Base-by-base conservation (phyloP, 768 basidiomycete genomes). In the Tulasnella sp. region DNA sequence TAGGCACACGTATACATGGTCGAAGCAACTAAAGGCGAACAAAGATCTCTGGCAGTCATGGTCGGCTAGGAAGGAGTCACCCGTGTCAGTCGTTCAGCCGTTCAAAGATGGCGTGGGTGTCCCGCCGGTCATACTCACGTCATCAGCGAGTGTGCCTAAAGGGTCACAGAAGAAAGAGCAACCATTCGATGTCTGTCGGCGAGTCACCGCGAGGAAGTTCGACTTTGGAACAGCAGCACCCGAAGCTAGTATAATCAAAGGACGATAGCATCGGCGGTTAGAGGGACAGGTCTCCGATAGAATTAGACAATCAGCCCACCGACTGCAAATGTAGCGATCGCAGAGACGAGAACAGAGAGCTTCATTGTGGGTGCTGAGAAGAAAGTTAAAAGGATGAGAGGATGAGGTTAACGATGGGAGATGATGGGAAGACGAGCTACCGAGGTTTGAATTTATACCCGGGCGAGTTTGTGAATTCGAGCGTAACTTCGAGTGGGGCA, bases 81-180 rank as follows among this genome's bases (percentile, higher is more conserved):
- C 12, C 42, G 3, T 42, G 42, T 42, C 3, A 42, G 42, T 3
- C 42, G 42, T 42, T 42, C 42, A 37, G 37, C 6, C 37, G 37
- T 37, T 37, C 37, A 37, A 42, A 42, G 42, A 42, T 42, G 8
- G 42, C 42, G 42, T 1, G 42, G 12, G 12, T 42, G 8, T 18
- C 18, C 46, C 46, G 18, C 46, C 18, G 16, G 46, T 37, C 9
- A n/a, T n/a, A 69, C 64, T 69, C 74, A 75, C 42, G 16, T 50
- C 40, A 16, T 50, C 22, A 16, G 16, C 37, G 28, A 75, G 5
- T 16, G 74, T 7, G 16, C 6, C 34, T 31, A 75, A 75, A 18
- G 74, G 74, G 74, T n/a, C 28, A 28, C 64, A 69, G 31, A 37
- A 75, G 48, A 44, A 75, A 42, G 74, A 24, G 42, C 42, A 75